Evolutionary conservation across 1,284 basidiomycete genomes (phyloP).

Genomic region (Rhodotorula sp.): DNA sequence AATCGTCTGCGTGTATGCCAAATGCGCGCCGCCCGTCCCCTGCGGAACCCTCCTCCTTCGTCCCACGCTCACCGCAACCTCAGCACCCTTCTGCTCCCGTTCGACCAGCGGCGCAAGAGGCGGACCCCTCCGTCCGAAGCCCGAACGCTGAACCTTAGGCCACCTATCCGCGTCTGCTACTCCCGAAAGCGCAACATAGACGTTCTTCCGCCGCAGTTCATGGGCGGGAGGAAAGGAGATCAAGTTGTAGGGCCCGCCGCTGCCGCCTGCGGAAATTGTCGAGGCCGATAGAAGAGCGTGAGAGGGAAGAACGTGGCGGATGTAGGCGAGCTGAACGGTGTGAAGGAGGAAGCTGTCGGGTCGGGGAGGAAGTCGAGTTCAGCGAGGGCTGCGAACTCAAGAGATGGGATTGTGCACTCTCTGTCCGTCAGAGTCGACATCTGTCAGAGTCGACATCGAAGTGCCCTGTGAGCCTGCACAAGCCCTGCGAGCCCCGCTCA

Average conservation of each 20-base stretch:
- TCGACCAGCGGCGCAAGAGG: conserved; percentile 52
- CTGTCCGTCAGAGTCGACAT: conserved; percentile 32
- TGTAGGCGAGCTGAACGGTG: conserved; percentile 73
- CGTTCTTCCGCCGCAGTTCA: conserved; percentile 65
- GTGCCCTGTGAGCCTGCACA: too few species aligned
- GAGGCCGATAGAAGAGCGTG: conserved; percentile 57
- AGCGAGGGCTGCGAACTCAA: too few species aligned
- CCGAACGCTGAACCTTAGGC: conserved; percentile 60
- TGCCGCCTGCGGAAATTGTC: neutral
- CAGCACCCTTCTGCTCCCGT: conserved; percentile 2
- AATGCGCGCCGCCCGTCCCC: conserved; percentile 26
- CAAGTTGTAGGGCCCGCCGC: conserved; percentile 49
- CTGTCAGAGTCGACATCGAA: conserved; percentile 31
- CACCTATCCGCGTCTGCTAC: conserved; percentile 73
- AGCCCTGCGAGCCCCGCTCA: neutral
- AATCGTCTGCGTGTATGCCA: conserved; percentile 83
- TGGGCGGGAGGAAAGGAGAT: conserved; percentile 65
- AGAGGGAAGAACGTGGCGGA: conserved; percentile 81
- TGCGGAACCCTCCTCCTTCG: conserved; percentile 53
- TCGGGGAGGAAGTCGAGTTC: neutral
- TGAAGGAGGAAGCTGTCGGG: conserved; percentile 74
- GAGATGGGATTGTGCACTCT: conserved; percentile 18
- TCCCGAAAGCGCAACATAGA: conserved; percentile 73
- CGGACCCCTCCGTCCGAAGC: conserved; percentile 61
- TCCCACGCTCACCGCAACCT: neutral